These are phyloP conservation scores for Aspergillus sp. DNA, from an alignment of 2,329 filamentous ascomycete genomes.

Conservation along the genomic window DNA sequence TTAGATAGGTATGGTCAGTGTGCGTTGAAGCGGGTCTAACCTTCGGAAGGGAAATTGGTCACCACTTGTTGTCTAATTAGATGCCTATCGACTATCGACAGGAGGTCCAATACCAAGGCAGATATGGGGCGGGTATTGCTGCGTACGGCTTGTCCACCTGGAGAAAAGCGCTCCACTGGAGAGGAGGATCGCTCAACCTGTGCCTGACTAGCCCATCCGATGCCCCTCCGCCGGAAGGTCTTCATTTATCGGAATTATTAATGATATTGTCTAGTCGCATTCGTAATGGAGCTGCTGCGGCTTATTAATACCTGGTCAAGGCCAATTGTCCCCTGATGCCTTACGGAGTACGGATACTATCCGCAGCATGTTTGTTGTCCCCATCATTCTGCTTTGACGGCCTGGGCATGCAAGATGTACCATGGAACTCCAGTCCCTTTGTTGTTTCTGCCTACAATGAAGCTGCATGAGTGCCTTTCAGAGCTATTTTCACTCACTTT, in stretches of 20 bases:
- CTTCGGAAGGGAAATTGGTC: conserved; percentile 8
- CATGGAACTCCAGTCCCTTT: no score
- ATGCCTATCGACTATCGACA: not conserved
- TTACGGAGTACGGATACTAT: not conserved
- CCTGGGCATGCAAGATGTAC: no score
- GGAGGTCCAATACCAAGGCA: not conserved
- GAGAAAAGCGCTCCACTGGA: conserved; percentile 15
- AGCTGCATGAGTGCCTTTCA: no score
- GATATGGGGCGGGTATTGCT: conserved; percentile 6
- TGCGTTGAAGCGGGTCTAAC: conserved; percentile 4
- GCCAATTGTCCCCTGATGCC: not conserved
- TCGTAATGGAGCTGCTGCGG: not conserved
- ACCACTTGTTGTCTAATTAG: not conserved
- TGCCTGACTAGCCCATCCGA: conserved; percentile 16
- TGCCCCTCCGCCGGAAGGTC: conserved; percentile 10
- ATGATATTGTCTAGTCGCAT: not conserved
- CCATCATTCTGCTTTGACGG: no score
- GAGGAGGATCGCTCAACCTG: conserved; percentile 17
- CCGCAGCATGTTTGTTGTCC: not conserved
- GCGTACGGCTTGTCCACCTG: conserved; percentile 7
- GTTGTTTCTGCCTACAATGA: no score
- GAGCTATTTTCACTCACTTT: no score
- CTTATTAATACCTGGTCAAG: not conserved
- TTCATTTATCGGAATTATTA: conserved; percentile 13
- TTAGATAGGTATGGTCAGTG: conserved; percentile 6